Conservation (phyloP, 768 basidiomycete genomes). For the Crepidotus variabilis region DNA sequence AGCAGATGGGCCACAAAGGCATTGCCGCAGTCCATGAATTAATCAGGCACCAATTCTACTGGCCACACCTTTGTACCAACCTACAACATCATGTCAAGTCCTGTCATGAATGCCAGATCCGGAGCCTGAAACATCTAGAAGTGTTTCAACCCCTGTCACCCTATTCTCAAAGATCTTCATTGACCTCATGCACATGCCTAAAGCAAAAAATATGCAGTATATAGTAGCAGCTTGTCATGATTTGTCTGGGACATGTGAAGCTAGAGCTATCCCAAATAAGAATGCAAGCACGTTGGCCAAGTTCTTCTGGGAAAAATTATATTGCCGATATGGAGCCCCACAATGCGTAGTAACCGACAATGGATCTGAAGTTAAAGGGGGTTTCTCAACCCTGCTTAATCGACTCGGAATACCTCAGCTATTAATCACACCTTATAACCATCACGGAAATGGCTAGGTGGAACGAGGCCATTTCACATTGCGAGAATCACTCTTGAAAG, state of each 20-base stretch:
- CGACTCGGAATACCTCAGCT: slow-evolving; percentile 28
- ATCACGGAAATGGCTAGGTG: slow-evolving; percentile 29
- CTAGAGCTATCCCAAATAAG: slow-evolving; percentile 8
- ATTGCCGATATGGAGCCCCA: slow-evolving; percentile 11
- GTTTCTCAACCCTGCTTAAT: slow-evolving; percentile 17
- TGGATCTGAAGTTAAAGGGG: slow-evolving; percentile 24
- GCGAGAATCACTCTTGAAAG: slow-evolving; percentile 25
- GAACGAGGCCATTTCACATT: slow-evolving; percentile 24
- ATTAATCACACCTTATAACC: slow-evolving; percentile 35
- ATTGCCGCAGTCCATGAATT: neutral
- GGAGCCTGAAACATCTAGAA: slow-evolving; percentile 1
- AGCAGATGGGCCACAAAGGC: slow-evolving; percentile 4
- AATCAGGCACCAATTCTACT: slow-evolving; percentile 1
- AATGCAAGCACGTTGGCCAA: neutral
- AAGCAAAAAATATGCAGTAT: slow-evolving; percentile 11
- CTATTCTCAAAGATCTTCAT: slow-evolving; percentile 26
- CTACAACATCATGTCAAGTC: slow-evolving; percentile 4
- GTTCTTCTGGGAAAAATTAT: no score
- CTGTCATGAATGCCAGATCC: slow-evolving; percentile 8
- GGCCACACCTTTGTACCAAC: slow-evolving; percentile 2
- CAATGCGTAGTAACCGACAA: slow-evolving; percentile 30
- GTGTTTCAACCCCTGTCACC: slow-evolving; percentile 11
- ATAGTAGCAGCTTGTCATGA: slow-evolving; percentile 18
- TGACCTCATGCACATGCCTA: slow-evolving; percentile 32
- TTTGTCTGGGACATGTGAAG: slow-evolving; percentile 14